A percentile compares a stretch with the other conserved stretches of the same genome.
phyloP scores from a whole-genome alignment of 306 rosid species.

The Prunus davidiana region DNA sequence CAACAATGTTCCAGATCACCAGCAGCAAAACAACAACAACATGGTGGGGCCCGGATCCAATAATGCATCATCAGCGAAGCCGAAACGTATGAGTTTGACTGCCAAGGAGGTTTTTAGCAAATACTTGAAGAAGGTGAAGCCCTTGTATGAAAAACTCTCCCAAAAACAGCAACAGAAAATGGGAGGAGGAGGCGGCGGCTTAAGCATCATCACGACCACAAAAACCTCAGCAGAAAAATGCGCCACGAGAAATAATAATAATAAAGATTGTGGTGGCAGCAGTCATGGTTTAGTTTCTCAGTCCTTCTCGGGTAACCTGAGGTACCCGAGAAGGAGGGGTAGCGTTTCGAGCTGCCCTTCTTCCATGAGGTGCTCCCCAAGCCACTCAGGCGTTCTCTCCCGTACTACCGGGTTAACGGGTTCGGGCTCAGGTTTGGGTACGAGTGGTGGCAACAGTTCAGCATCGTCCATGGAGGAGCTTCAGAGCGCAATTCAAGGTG shows the following conservation, averaged over 20 bases:
- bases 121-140: constrained; percentile 80
- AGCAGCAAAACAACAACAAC: background rate
- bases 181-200: constrained; percentile 5
- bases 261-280: background rate
- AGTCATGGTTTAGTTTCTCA: constrained; percentile 43
- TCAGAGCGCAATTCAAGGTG: constrained; percentile 96
- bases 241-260: constrained; percentile 14
- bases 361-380: constrained; percentile 83
- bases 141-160: constrained; percentile 67
- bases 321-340: constrained; percentile 63
- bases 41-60: constrained; percentile 24
- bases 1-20: background rate
- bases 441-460: constrained; percentile 5
- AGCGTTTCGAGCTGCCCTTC: constrained; percentile 84
- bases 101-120: constrained; percentile 79
- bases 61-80: constrained; percentile 33
- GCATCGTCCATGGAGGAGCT: constrained; percentile 72
- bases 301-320: constrained; percentile 84
- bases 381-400: constrained; percentile 71
- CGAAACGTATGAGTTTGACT: constrained; percentile 52
- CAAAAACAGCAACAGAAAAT: constrained; percentile 46
- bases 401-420: constrained; percentile 22
- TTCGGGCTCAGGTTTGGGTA: background rate
- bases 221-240: background rate
- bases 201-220: background rate